Evolutionary conservation across 768 basidiomycete species (phyloP), one percentile per base, ranked within the genome.

Genomic region (Hydnomerulius pinastri): DNA sequence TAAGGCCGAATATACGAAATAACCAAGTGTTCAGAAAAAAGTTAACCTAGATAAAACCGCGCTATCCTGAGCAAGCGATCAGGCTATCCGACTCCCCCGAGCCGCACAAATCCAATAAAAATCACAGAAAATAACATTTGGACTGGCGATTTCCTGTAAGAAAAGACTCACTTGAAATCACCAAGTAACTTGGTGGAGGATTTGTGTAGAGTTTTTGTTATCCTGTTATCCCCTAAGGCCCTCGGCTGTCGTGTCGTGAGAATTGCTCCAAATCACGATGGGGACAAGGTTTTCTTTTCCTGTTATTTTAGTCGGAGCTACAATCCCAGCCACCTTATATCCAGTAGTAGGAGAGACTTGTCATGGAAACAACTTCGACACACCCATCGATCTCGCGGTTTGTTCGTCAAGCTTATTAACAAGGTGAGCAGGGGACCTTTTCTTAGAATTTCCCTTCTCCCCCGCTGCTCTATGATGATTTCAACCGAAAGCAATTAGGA

Each of bases 401-500:
- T n/a, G n/a, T n/a, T n/a, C n/a, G n/a, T n/a, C n/a, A n/a, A n/a
- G n/a, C n/a, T n/a, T n/a, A 23, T 37, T 18, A 6, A 9, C 8
- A 15, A 46, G 62, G 66, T 68, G 51, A 66, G 66, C 38, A 11
- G 6, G 24, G 35, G 20, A 11, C 35, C 13, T 28, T 7, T 12
- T n/a, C 23, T 24, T 33, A 38, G 17, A 6, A 10, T 48, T n/a
- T 43, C 44, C 20, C 17, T 2, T 18, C 17, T n/a, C 20, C 1
- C 6, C 37, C 23, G 20, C 28, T 23, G n/a, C n/a, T 43, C 24
- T 27, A 52, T 24, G 67, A 68, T 68, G 67, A 68, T 39, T 62
- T 57, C 55, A 55, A 65, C 67, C 67, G 67, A 64, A 64, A 56
- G 59, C 66, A 58, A 66, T 66, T 68, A 68, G 67, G 67, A 68